Evolutionary conservation across 768 basidiomycete species (phyloP), one percentile per base, ranked within the genome.

Genomic region (Rhizopogon vinicolor): DNA sequence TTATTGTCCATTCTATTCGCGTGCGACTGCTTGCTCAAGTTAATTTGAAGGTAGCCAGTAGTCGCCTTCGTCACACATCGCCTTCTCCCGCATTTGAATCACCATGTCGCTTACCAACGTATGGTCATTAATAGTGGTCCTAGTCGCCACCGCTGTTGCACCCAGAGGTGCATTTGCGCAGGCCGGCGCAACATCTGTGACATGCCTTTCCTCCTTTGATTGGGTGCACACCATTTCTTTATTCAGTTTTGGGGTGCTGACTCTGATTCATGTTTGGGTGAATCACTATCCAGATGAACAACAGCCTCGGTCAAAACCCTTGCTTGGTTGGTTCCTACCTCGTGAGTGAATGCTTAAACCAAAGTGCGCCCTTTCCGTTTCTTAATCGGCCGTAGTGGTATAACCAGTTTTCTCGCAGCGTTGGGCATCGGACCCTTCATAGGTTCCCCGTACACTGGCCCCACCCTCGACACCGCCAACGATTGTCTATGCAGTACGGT

Each of bases 401-500:
- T 44, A 41, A 49, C 41, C 49, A 45, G 13, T 63, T 39, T 55
- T 25, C 41, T 42, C 25, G 8, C 35, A 82, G 81, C 71, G 40
- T 69, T 72, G 22, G 39, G 55, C 16, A 69, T 83, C 4, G 49
- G 70, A 52, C 8, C 68, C 3, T 68, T 84, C 19, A 77, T 78
- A 0, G 60, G 57, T 39, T 72, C 29, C 40, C 67, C 54, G 72
- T 64, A 1, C 22, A 22, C 2, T 22, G 2, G 22, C 22, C 22
- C 63, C 83, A 67, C 69, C 65, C 8, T 6, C 3, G 29, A 8
- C 57, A 48, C 28, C 28, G 9, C 55, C 53, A 65, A 74, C 42
- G 53, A 67, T 5, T 85, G 84, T 56, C 74, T 77, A 59, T 85
- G 84, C 62, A 85, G 72, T 62, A 76, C 81, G 8, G 78, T 84